Evolutionary conservation across 2,329 filamentous ascomycete genomes (phyloP).

Genomic region (Aureobasidium subglaciale): DNA sequence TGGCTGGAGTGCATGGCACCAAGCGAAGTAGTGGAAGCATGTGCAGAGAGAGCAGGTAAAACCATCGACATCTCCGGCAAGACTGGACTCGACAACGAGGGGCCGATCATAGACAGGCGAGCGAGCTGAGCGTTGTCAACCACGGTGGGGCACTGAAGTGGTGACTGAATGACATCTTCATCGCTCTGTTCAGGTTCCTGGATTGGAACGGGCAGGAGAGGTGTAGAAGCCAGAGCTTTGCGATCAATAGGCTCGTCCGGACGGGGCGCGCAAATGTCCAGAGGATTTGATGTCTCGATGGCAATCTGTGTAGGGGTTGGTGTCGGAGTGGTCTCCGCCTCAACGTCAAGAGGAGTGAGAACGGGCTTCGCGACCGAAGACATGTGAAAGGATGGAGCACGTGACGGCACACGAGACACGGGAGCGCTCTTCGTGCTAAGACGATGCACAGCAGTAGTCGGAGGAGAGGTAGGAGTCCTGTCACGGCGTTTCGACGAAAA

Average conservation of each 20-base stretch:
- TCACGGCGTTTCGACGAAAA: constrained; percentile 44
- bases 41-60: constrained; percentile 69
- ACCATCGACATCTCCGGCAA: constrained; percentile 38
- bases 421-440: constrained; percentile 28
- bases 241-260: constrained; percentile 44
- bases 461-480: constrained; percentile 11
- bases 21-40: constrained; percentile 72
- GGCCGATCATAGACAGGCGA: constrained; percentile 21
- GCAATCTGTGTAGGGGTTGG: constrained; percentile 29
- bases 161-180: constrained; percentile 60
- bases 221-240: constrained; percentile 67
- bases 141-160: constrained; percentile 77
- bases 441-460: constrained; percentile 6
- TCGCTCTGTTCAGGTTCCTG: constrained; percentile 43
- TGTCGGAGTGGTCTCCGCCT: constrained; percentile 18
- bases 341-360: constrained; percentile 26
- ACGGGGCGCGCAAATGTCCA: constrained; percentile 20
- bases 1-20: constrained; percentile 42
- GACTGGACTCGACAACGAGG: constrained; percentile 37
- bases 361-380: constrained; percentile 56
- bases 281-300: constrained; percentile 17
- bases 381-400: constrained; percentile 65
- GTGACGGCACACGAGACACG: constrained; percentile 31
- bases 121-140: constrained; percentile 47
- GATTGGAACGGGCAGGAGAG: constrained; percentile 76